Conservation (phyloP, 2,329 filamentous ascomycete species). For the Iodosphaeria phyllophila region DNA sequence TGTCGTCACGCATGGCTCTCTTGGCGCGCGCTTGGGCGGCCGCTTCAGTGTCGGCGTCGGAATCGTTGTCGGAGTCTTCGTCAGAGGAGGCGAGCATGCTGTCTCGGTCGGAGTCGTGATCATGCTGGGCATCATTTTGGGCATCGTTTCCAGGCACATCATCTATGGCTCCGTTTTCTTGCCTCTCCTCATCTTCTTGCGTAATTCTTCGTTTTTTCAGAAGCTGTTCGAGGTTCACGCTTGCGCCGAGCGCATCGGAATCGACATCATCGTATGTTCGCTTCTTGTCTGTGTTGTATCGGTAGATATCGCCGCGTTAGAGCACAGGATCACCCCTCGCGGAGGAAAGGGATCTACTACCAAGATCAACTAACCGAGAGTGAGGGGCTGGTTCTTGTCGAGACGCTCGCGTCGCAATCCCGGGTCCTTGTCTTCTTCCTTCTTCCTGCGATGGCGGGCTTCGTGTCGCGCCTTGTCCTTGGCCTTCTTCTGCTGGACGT, state of each 20-base stretch:
- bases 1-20: slow-evolving; percentile 27
- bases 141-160: slow-evolving; percentile 18
- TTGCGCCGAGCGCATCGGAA: slow-evolving; percentile 33
- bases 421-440: slow-evolving; percentile 73
- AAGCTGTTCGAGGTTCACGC: slow-evolving; percentile 39
- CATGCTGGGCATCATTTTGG: slow-evolving; percentile 26
- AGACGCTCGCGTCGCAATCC: slow-evolving; percentile 54
- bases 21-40: slow-evolving; percentile 24
- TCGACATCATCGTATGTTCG: slow-evolving; percentile 74
- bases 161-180: slow-evolving; percentile 25
- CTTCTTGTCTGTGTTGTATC: too few relatives aligned
- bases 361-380: too few relatives aligned
- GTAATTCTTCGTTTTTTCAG: slow-evolving; percentile 34
- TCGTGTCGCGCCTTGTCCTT: slow-evolving; percentile 59
- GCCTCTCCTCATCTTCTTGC: slow-evolving; percentile 23
- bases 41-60: slow-evolving; percentile 14
- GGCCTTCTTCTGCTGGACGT: slow-evolving; percentile 62
- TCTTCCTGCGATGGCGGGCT: slow-evolving; percentile 58
- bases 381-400: slow-evolving; percentile 60
- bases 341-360: too few relatives aligned
- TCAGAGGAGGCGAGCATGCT: slow-evolving; percentile 61
- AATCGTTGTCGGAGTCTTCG: slow-evolving; percentile 28
- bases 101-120: slow-evolving; percentile 47
- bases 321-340: too few relatives aligned
- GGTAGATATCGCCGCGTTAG: too few relatives aligned